A percentile compares a stretch with the other conserved stretches of the same genome.
phyloP scores from a whole-genome alignment of 1,284 basidiomycete species.

The Cutaneotrichosporon daszewskae region DNA sequence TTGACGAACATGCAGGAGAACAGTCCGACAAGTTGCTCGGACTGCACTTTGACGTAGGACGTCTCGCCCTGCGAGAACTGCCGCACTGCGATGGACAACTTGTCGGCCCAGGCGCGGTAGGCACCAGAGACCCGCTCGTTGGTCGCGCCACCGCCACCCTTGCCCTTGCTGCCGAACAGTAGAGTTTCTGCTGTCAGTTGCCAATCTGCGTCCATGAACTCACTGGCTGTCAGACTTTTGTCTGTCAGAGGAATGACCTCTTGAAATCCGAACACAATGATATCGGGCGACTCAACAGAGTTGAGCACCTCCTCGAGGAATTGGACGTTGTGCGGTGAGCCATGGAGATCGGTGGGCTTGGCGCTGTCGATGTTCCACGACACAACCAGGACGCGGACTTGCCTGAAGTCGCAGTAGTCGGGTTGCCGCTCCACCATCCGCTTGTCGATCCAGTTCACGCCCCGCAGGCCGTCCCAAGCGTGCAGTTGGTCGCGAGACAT shows the following conservation, averaged over 20 bases:
- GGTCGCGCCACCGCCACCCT: conserved; percentile 40
- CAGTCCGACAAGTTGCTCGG: conserved; percentile 84
- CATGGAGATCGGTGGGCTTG: conserved; percentile 66
- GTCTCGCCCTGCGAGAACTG: conserved; percentile 58
- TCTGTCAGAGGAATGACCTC: conserved; percentile 92
- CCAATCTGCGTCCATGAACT: conserved; percentile 19
- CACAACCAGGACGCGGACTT: conserved; percentile 72
- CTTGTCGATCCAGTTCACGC: conserved; percentile 75
- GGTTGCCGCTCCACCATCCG: conserved; percentile 68
- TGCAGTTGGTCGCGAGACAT: conserved; percentile 71
- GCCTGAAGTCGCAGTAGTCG: conserved; percentile 71
- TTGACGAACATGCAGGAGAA: conserved; percentile 80
- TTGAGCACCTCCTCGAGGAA: conserved; percentile 68
- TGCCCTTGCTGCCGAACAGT: conserved; percentile 66
- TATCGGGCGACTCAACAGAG: conserved; percentile 70
- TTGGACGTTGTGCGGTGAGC: conserved; percentile 59
- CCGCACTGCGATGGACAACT: conserved; percentile 65
- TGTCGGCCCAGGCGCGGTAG: conserved; percentile 83
- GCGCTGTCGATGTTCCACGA: conserved; percentile 93
- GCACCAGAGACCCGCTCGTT: conserved; percentile 67
- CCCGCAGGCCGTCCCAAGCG: conserved; percentile 87
- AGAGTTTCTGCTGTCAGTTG: conserved; percentile 57
- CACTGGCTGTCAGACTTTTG: conserved; percentile 78
- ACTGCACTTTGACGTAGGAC: conserved; percentile 71
- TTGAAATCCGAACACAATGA: conserved; percentile 91